Percentiles rank a stretch among this genome's conserved stretches.
Conservation (phyloP, 495 filamentous ascomycete species). For the Parmelia sp. region DNA sequence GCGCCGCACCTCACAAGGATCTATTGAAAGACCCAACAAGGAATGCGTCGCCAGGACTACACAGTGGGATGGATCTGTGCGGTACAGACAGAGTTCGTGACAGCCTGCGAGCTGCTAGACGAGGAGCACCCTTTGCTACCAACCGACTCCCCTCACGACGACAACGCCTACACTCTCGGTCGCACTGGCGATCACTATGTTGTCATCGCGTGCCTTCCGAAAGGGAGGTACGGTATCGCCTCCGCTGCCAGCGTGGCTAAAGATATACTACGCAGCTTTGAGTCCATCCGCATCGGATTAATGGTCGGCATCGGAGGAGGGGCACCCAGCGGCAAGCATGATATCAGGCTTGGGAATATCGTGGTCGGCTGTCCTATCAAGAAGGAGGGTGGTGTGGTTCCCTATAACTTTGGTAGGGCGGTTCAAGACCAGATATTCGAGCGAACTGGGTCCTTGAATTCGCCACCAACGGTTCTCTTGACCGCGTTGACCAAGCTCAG, state of each 20-base stretch:
- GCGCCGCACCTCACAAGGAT: background rate
- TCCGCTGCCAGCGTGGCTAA: conserved; percentile 32
- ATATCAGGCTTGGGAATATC: conserved; percentile 25
- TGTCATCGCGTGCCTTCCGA: conserved; percentile 37
- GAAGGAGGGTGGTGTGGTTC: conserved; percentile 1
- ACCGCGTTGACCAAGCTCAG: conserved; percentile 29
- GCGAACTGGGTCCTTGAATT: conserved; percentile 23
- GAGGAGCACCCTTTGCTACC: conserved; percentile 34
- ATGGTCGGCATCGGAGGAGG: conserved; percentile 47
- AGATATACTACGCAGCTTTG: conserved; percentile 37
- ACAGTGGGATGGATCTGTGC: conserved; percentile 48
- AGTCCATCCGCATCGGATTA: conserved; percentile 35
- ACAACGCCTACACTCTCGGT: conserved; percentile 36
- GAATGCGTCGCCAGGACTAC: conserved; percentile 28
- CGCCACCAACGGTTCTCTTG: conserved; percentile 30
- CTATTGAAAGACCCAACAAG: background rate
- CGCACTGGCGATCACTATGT: conserved; percentile 35
- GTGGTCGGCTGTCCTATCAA: conserved; percentile 36
- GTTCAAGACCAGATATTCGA: conserved; percentile 6
- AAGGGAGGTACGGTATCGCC: conserved; percentile 37
- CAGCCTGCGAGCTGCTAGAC: conserved; percentile 43
- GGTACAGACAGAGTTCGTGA: conserved; percentile 38
- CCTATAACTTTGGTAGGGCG: conserved; percentile 1
- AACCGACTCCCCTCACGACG: conserved; percentile 25
- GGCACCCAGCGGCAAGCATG: conserved; percentile 28